Percentiles rank a stretch among this genome's conserved stretches.
phyloP scores from a whole-genome alignment of 2,329 filamentous ascomycete species.

The Colletotrichum simmondsii region DNA sequence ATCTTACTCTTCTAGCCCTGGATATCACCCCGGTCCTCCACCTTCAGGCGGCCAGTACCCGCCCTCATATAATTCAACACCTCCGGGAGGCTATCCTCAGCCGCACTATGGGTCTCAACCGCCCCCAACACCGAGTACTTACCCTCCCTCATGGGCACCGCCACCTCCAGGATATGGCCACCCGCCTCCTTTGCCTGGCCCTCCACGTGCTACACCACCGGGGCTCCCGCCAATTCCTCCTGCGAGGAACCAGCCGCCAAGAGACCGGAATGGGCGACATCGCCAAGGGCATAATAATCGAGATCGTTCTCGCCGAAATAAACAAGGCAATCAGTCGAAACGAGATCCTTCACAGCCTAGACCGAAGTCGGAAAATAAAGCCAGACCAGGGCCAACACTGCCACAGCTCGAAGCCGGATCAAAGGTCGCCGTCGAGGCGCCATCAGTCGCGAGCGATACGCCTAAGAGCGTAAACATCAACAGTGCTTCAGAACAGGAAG shows the following conservation, averaged over 20 bases:
- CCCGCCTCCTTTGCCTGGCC: slow-evolving; percentile 2
- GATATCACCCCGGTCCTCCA: slow-evolving; percentile 12
- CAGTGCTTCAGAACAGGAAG: slow-evolving; percentile 2
- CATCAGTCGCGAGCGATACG: slow-evolving; percentile 1
- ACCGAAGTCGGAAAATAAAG: slow-evolving; percentile 14
- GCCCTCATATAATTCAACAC: background rate
- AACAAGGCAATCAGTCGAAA: slow-evolving; percentile 39
- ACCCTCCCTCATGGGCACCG: slow-evolving; percentile 8
- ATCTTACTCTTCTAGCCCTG: slow-evolving; percentile 15
- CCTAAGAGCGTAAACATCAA: slow-evolving; percentile 5
- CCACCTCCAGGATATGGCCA: slow-evolving; percentile 13
- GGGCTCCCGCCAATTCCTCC: slow-evolving; percentile 21
- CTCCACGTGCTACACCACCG: background rate
- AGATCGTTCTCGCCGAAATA: slow-evolving; percentile 38
- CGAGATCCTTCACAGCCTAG: slow-evolving; percentile 16
- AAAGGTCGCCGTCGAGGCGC: background rate
- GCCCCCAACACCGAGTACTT: background rate
- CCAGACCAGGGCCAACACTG: background rate
- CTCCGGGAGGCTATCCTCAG: slow-evolving; percentile 12
- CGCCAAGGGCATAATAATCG: slow-evolving; percentile 44
- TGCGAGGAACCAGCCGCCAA: slow-evolving; percentile 41
- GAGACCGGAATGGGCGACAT: slow-evolving; percentile 45
- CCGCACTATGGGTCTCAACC: slow-evolving; percentile 6
- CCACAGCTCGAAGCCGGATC: background rate
- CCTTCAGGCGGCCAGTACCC: slow-evolving; percentile 11